A percentile compares a stretch with the other conserved stretches of the same genome.
Evolutionary conservation across 768 basidiomycete species (phyloP).

Genomic region (Clitopilus passeckerianus): DNA sequence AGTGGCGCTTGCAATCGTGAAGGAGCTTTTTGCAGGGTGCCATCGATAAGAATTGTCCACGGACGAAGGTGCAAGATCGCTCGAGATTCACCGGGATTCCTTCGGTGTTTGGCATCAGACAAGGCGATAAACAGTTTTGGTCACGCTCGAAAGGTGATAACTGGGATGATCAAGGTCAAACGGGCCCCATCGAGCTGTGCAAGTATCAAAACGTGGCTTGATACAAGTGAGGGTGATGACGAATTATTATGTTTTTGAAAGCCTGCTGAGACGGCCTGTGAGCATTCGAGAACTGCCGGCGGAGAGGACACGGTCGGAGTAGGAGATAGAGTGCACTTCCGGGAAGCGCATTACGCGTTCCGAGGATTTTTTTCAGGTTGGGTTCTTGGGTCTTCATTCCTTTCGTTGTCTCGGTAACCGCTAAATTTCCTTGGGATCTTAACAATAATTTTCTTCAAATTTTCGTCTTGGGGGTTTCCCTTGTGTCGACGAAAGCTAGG

Average conservation of each 20-base stretch:
- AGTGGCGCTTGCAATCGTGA: not conserved
- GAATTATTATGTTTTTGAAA: not conserved
- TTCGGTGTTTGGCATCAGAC: not conserved
- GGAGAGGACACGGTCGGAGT: not conserved
- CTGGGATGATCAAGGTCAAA: not conserved
- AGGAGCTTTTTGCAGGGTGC: not conserved
- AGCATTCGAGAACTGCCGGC: not conserved
- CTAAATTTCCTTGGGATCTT: not conserved
- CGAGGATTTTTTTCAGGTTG: not conserved
- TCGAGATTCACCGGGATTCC: not conserved
- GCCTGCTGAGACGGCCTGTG: not conserved
- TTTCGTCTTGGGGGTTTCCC: not conserved
- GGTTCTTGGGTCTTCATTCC: not conserved
- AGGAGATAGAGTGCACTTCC: not conserved
- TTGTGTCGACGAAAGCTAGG: no score
- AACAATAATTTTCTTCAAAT: not conserved
- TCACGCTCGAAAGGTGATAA: not conserved
- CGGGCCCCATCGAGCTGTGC: not conserved
- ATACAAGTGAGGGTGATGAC: not conserved
- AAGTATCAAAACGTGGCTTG: not conserved
- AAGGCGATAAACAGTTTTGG: not conserved
- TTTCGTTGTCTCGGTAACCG: not conserved
- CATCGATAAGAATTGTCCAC: not conserved
- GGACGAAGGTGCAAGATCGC: not conserved
- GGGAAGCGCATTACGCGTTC: not conserved